phyloP scores from a whole-genome alignment of 371 early-diverging fungal species.

The Rhizopus sp. region DNA sequence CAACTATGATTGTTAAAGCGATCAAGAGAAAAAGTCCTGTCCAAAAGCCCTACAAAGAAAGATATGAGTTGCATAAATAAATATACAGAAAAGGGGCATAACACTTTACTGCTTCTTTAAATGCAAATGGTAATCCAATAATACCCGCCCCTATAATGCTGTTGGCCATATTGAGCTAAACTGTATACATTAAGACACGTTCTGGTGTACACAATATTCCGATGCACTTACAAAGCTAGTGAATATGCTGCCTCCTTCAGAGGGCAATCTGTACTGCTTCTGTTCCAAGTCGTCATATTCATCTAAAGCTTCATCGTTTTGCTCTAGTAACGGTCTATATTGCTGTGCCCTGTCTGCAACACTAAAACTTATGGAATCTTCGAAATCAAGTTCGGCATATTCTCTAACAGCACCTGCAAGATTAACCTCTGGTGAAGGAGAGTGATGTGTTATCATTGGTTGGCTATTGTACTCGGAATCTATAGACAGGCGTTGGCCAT shows the following conservation, averaged over 20 bases:
- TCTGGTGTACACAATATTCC: conserved; percentile 6
- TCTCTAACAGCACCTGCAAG: conserved; percentile 11
- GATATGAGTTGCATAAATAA: background rate
- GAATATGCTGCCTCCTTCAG: conserved; percentile 49
- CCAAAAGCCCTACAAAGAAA: conserved; percentile 49
- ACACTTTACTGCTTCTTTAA: conserved; percentile 55
- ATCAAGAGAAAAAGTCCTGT: conserved; percentile 66
- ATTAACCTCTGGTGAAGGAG: background rate
- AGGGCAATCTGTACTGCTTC: conserved; percentile 40
- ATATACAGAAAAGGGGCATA: background rate
- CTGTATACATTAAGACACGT: conserved; percentile 10
- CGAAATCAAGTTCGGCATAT: conserved; percentile 43
- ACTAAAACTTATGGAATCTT: conserved; percentile 28
- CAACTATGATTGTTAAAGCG: conserved; percentile 64
- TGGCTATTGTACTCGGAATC: background rate
- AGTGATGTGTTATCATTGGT: background rate
- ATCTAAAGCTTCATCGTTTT: conserved; percentile 20
- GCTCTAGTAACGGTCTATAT: conserved; percentile 13
- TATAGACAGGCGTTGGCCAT: background rate
- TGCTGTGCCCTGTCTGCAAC: conserved; percentile 1
- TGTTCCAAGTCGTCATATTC: conserved; percentile 21
- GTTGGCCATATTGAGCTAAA: conserved; percentile 75
- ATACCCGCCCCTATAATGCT: conserved; percentile 80
- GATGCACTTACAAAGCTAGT: conserved; percentile 48
- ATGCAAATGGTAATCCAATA: conserved; percentile 66